Evolutionary conservation across 768 basidiomycete species (phyloP), one percentile per base, ranked within the genome.

Genomic region (Boletellus sp.): DNA sequence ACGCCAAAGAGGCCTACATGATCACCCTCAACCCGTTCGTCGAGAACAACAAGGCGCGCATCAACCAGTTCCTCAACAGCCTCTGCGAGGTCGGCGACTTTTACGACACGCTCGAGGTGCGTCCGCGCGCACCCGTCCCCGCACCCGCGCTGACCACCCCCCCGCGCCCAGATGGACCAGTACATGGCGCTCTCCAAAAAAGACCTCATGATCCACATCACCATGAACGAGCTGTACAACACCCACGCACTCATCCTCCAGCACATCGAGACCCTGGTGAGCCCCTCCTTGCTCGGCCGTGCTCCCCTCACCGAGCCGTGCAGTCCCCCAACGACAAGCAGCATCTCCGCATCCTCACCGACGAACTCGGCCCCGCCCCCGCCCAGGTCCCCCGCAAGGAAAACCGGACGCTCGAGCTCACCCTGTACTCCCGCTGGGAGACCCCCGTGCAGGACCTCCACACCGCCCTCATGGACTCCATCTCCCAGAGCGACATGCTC

Each of bases 171-270:
- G 95, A 95, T 98, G 87, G 96, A 99, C 71, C 96, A 98, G 76
- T 99, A 99, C 69, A 97, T 99, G 94, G 96, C 96, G 9, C 75
- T 99, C 50, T 97, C 94, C 51, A 99, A 99, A 80, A 98, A 98
- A 71, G 96, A 98, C 66, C 77, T 98, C 51, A 85, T 88, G 77
- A 98, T 99, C 72, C 91, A 94, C 70, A 99, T 99, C 67, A 98
- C 96, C 7, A 74, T 98, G 70, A 99, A 99, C 67, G 96, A 99
- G 78, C 65, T 99, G 75, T 98, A 97, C 72, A 98, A 98, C 73
- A 99, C 96, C 3, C 96, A 99, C 69, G 90, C 94, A 22, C 75
- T 98, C 64, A 85, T 99, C 55, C 73, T 89, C 53, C 94, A 98
- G 65, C 96, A 99, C 65, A 85, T 97, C 60, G 94, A 98, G 67